Evolutionary conservation across 768 basidiomycete species (phyloP), one percentile per base, ranked within the genome.

Genomic region (Boletus rubroflammeus): DNA sequence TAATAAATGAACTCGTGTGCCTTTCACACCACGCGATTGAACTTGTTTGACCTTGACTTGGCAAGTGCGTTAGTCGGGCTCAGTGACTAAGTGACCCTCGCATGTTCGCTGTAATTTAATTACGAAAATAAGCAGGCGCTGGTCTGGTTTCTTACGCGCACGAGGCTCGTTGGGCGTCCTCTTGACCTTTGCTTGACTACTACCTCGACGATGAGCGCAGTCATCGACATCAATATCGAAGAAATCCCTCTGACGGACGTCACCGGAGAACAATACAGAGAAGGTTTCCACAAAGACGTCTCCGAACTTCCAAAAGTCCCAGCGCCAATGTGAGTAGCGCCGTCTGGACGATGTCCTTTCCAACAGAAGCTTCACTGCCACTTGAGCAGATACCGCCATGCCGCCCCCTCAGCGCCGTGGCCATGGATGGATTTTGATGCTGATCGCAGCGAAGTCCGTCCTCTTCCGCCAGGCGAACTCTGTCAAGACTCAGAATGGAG

Each of bases 321-420:
- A 8, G 57, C 65, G 31, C 69, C 68, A 39, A 53, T 62, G 68
- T 69, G 26, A 61, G 68, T 58, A 29, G 6, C 39, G 8, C 23
- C 39, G 2, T 28, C 14, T 21, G 10, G 7, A 29, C 8, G 5
- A 14, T 44, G 39, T 29, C 19, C 4, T 40, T 19, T 29, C 29
- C 14, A 42, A 29, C 34, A 34, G 13, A 34, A 28, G 14, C 5
- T 55, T 53, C 35, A 50, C 48, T 21, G 43, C 26, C 17, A 6
- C 47, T 43, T 39, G 28, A 23, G 11, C 49, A 71, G 69, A 57
- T 66, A 75, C 50, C 65, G 75, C 14, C 75, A 76, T 58, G 75
- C 69, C 3, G 68, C 73, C 3, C 75, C 75, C 3, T 72, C 70
- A 26, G 75, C 73, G 0, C 75, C 75, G 0, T 76, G 75, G 75